phyloP scores from a whole-genome alignment of 345 rosid genomes.

The Capsella bursapastoris region DNA sequence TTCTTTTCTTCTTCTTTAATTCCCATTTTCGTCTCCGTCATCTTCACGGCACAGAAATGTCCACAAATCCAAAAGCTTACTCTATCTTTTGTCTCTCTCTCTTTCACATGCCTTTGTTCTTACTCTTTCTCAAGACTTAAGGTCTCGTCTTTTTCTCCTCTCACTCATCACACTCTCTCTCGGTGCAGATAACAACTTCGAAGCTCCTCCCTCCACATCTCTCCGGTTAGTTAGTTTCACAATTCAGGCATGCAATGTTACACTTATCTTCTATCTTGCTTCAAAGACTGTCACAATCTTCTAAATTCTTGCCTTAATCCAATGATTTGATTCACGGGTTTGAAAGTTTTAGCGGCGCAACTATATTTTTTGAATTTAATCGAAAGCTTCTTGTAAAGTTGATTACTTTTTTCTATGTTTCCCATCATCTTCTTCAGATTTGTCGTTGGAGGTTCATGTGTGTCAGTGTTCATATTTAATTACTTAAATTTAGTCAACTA shows the following conservation, averaged over 20 bases:
- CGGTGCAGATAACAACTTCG: constrained; percentile 5
- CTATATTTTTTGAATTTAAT: background rate
- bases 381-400: constrained; percentile 19
- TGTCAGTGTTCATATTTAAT: constrained; percentile 35
- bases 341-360: constrained; percentile 6
- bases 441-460: constrained; percentile 31
- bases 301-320: too few species aligned
- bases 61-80: constrained; percentile 41
- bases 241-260: constrained; percentile 9
- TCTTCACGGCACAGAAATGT: constrained; percentile 40
- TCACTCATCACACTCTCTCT: constrained; percentile 10
- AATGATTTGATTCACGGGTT: constrained; percentile 11
- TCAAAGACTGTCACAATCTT: background rate
- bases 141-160: constrained; percentile 12
- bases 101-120: constrained; percentile 26
- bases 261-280: constrained; percentile 3
- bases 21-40: constrained; percentile 36
- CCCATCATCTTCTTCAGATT: constrained; percentile 26
- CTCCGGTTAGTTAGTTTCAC: constrained; percentile 29
- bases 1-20: background rate
- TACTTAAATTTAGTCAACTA: constrained; percentile 8
- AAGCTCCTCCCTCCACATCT: constrained; percentile 7
- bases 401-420: constrained; percentile 36
- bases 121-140: constrained; percentile 36
- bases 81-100: constrained; percentile 8